Conservation (phyloP, 2,329 filamentous ascomycete species). For the Nannizziopsis arthrosporioides region DNA sequence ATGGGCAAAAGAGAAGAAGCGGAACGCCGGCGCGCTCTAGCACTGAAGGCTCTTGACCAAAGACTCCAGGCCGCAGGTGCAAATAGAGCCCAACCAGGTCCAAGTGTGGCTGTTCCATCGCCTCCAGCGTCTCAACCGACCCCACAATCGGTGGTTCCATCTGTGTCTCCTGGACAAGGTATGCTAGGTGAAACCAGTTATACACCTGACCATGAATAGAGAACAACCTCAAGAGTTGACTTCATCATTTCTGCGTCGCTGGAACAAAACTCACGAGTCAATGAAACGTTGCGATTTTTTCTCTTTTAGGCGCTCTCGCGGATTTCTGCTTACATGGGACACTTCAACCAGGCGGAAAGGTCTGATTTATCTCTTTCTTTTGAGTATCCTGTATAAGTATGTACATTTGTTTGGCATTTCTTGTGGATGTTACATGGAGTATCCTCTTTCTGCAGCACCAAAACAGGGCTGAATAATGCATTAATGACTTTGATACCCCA, state of each 20-base stretch:
- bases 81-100: slow-evolving; percentile 32
- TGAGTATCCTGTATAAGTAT: background rate
- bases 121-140: slow-evolving; percentile 36
- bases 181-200: slow-evolving; percentile 61
- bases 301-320: no score
- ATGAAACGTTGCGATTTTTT: no score
- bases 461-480: no score
- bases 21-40: slow-evolving; percentile 75
- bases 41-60: slow-evolving; percentile 84
- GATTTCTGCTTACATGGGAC: no score
- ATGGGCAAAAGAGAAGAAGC: slow-evolving; percentile 75
- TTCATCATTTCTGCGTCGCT: no score
- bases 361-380: background rate
- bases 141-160: slow-evolving; percentile 43
- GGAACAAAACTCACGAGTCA: no score
- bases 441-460: no score
- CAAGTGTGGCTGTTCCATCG: slow-evolving; percentile 25
- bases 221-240: background rate
- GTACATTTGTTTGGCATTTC: no score
- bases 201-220: slow-evolving; percentile 47
- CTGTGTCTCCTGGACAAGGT: slow-evolving; percentile 42
- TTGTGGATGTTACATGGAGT: no score
- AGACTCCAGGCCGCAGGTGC: slow-evolving; percentile 71
- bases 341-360: no score
- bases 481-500: no score